phyloP scores from a whole-genome alignment of 169 alveolate genomes.

The Cryptosporidium tyzzeri region DNA sequence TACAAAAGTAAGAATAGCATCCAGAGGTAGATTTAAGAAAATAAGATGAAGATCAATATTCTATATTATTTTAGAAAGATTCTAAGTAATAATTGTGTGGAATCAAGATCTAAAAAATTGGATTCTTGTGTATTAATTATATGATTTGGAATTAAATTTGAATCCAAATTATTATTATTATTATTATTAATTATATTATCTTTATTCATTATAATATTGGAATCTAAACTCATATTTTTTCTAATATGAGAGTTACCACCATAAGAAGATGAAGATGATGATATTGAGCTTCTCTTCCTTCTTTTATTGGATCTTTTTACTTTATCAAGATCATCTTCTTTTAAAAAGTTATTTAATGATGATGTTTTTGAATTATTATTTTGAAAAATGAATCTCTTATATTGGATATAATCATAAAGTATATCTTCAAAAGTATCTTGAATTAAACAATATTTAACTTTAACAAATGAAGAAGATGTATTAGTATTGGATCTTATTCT shows the following conservation, averaged over 20 bases:
- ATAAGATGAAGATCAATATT: neutral
- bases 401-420: conserved; percentile 40
- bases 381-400: conserved; percentile 16
- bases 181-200: neutral
- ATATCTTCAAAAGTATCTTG: conserved; percentile 62
- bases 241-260: conserved; percentile 68
- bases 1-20: conserved; percentile 34
- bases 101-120: conserved; percentile 11
- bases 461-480: neutral
- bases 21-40: conserved; percentile 32
- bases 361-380: neutral
- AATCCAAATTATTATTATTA: no score
- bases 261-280: conserved; percentile 30
- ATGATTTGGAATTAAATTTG: neutral
- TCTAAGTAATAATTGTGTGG: conserved; percentile 35
- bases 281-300: conserved; percentile 7
- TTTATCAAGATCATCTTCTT: neutral
- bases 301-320: conserved; percentile 15
- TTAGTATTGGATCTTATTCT: conserved; percentile 11
- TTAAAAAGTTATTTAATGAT: neutral
- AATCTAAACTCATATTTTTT: neutral
- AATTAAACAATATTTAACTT: conserved; percentile 59
- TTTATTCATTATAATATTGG: neutral
- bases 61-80: conserved; percentile 20
- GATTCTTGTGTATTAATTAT: neutral